Evolutionary conservation across 1,284 basidiomycete species (phyloP).

Genomic region (Schizopora paradoxa): DNA sequence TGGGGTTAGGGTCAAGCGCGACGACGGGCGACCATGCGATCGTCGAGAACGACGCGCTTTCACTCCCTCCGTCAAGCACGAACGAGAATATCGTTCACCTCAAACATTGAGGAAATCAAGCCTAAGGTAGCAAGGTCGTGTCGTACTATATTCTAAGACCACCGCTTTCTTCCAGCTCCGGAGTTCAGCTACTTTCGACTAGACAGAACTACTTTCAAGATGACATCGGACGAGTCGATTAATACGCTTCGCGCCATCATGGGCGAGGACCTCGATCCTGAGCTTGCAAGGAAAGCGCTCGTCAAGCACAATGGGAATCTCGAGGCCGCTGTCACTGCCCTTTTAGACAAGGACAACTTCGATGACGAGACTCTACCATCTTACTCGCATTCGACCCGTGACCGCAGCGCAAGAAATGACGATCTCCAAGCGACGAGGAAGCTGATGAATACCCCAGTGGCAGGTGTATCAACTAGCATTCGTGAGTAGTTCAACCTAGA

Average conservation of each 20-base stretch:
- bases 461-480: not conserved
- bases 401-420: constrained; percentile 5
- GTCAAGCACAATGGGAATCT: constrained; percentile 49
- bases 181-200: no score
- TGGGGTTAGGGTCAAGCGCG: no score
- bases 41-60: no score
- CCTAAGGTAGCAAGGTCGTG: no score
- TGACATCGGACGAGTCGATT: no score
- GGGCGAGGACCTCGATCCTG: constrained; percentile 38
- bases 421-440: constrained; percentile 17
- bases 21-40: no score
- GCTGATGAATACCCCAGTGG: constrained; percentile 8
- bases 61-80: no score
- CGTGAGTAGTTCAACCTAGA: constrained; percentile 27
- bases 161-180: no score
- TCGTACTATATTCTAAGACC: no score
- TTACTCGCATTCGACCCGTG: constrained; percentile 9
- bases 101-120: no score
- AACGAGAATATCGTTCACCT: no score
- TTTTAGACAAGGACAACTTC: constrained; percentile 48
- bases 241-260: constrained; percentile 34
- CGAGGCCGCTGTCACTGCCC: constrained; percentile 54
- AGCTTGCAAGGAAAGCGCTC: constrained; percentile 46
- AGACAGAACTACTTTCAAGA: no score
- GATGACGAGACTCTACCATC: constrained; percentile 22